Conservation (phyloP, 257 asterid species). For the Nicotiana attenuata region DNA sequence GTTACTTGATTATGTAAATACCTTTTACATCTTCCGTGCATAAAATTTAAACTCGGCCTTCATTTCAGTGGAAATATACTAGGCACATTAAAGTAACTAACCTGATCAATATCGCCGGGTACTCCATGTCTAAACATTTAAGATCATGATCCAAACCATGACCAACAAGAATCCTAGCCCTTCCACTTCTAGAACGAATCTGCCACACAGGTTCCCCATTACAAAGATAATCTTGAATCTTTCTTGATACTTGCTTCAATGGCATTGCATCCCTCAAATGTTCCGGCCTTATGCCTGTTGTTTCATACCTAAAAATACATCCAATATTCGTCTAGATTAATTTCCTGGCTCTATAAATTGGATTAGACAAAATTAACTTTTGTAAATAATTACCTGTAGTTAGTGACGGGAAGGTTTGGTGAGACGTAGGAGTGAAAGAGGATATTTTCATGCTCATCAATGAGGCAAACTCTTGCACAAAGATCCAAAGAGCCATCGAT, state of each 20-base stretch:
- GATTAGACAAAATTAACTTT: not conserved
- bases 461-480: constrained; percentile 78
- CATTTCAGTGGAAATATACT: no score
- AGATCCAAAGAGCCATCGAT: constrained; percentile 77
- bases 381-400: constrained; percentile 46
- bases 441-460: constrained; percentile 63
- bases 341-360: not conserved
- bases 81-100: not conserved
- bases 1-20: no score
- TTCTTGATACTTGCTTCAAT: constrained; percentile 54
- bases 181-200: constrained; percentile 68
- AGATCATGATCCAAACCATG: constrained; percentile 82
- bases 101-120: constrained; percentile 68
- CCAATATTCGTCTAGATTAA: not conserved
- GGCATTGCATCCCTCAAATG: constrained; percentile 72
- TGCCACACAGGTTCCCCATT: constrained; percentile 90
- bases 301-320: constrained; percentile 49
- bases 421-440: constrained; percentile 70
- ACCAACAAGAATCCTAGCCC: constrained; percentile 76
- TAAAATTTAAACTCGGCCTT: no score
- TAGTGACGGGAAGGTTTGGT: constrained; percentile 69
- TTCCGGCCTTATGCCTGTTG: constrained; percentile 71
- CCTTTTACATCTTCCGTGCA: no score
- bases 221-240: constrained; percentile 81
- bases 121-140: constrained; percentile 68